Conservation (phyloP, 2,329 filamentous ascomycete genomes). For the Chaetomiaceae sp. region DNA sequence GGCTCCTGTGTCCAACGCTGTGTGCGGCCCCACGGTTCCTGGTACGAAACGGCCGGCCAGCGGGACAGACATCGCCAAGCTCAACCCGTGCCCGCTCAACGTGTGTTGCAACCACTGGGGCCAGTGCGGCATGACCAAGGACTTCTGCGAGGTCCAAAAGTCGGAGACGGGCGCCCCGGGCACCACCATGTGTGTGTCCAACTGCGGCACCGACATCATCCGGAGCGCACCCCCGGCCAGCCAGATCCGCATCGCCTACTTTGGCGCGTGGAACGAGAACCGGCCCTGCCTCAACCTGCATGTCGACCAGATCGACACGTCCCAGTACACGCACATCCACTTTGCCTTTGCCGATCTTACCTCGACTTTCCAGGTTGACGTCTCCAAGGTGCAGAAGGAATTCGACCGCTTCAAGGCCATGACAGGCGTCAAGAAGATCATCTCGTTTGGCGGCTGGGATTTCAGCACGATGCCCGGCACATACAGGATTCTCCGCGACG, state of each 20-base stretch:
- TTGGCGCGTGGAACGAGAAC: slow-evolving; percentile 15
- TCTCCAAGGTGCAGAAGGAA: background rate
- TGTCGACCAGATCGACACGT: slow-evolving; percentile 7
- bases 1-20: slow-evolving; percentile 33
- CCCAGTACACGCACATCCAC: slow-evolving; percentile 28
- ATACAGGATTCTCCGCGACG: slow-evolving; percentile 17
- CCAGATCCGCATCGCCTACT: slow-evolving; percentile 20
- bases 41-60: slow-evolving; percentile 31
- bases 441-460: slow-evolving; percentile 24
- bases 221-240: slow-evolving; percentile 8
- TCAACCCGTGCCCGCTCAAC: slow-evolving; percentile 37
- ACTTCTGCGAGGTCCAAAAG: slow-evolving; percentile 31
- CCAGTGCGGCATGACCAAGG: slow-evolving; percentile 29
- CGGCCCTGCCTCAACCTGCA: slow-evolving; percentile 15
- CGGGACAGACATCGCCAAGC: slow-evolving; percentile 31
- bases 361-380: background rate
- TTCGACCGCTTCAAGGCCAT: slow-evolving; percentile 16
- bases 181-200: slow-evolving; percentile 35
- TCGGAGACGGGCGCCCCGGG: slow-evolving; percentile 19
- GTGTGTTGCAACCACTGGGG: slow-evolving; percentile 27
- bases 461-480: slow-evolving; percentile 1
- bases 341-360: slow-evolving; percentile 29
- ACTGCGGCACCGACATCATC: slow-evolving; percentile 38
- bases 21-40: slow-evolving; percentile 44
- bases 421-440: slow-evolving; percentile 17